Evolutionary conservation across 176 grass and related monocot genomes (phyloP), one percentile per base, ranked within the genome.

Genomic region (Poa annua): DNA sequence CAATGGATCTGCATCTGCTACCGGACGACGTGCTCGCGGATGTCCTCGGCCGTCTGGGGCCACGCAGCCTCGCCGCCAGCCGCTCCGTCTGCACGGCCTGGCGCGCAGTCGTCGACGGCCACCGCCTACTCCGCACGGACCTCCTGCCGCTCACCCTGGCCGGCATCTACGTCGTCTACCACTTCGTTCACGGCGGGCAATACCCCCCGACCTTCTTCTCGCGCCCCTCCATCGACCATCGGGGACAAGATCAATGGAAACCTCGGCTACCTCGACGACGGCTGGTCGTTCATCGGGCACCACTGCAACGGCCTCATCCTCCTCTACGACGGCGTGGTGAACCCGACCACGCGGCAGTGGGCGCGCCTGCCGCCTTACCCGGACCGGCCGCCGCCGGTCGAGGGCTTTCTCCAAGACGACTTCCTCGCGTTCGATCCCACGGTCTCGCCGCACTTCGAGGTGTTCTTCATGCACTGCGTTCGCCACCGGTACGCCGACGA

Each of bases 301-400:
- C 64, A 66, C 33, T 66, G 64, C 64, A 66, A 66, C 33, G 64
- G 64, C 64, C 64, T 70, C 67, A 12, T 70, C 36, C 38, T 70
- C 38, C 38, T 70, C 19, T 0, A 1, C 38, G 20, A n/a, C 12
- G 38, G 38, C 39, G 67, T 24, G 2, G 67, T 42, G 0, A 71
- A 71, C 21, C 67, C 67, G 0, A 39, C 67, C n/a, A 71, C 67
- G 9, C 7, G n/a, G 2, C 67, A 45, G 20, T 71, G 67, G 67
- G 38, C n/a, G 2, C 0, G 38, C n/a, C 11, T 71, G 41, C 38
- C 35, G 10, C 4, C 5, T 14, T 41, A 14, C 39, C 20, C 67
- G 1, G 36, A 42, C 6, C n/a, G 20, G 2, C 22, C 10, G 9
- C 0, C 0, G 20, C 7, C n/a, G n/a, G n/a, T 0, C 67, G 24